Percentiles rank a stretch among this genome's conserved stretches.
These are phyloP conservation scores for Mimosa pudica DNA, from an alignment of 306 rosid species.

Conservation along the genomic window DNA sequence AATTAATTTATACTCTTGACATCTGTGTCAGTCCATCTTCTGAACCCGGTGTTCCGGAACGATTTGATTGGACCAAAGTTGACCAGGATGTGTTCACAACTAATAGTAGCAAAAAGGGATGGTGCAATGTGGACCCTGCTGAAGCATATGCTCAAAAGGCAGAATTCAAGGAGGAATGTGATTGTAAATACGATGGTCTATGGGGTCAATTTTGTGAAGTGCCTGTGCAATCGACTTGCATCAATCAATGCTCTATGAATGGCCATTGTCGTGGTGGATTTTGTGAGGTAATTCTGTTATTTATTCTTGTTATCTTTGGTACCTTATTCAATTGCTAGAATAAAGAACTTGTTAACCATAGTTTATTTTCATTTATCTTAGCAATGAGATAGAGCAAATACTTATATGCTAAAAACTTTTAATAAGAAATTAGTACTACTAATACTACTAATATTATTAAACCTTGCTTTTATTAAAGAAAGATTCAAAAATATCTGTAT, in stretches of 20 bases:
- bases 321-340: conserved; percentile 32
- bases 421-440: conserved; percentile 2
- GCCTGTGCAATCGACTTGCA: conserved; percentile 72
- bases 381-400: conserved; percentile 11
- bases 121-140: conserved; percentile 96
- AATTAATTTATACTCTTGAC: conserved; percentile 23
- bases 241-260: conserved; percentile 88
- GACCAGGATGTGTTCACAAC: conserved; percentile 79
- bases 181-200: conserved; percentile 85
- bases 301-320: conserved; percentile 19
- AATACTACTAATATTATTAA: conserved; percentile 19
- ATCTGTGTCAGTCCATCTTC: conserved; percentile 65
- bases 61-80: conserved; percentile 68
- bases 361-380: conserved; percentile 26
- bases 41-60: conserved; percentile 63
- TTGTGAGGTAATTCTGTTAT: conserved; percentile 67
- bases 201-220: conserved; percentile 79
- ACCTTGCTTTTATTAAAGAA: background rate
- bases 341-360: conserved; percentile 22
- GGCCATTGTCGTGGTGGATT: conserved; percentile 92
- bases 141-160: conserved; percentile 78
- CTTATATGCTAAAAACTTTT: conserved; percentile 9
- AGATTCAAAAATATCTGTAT: background rate
- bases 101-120: conserved; percentile 74
- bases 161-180: conserved; percentile 77